A percentile compares a stretch with the other conserved stretches of the same genome.
Evolutionary conservation across 73 alveolate genomes (phyloP).

Genomic region (Paramecium tetraurelia): DNA sequence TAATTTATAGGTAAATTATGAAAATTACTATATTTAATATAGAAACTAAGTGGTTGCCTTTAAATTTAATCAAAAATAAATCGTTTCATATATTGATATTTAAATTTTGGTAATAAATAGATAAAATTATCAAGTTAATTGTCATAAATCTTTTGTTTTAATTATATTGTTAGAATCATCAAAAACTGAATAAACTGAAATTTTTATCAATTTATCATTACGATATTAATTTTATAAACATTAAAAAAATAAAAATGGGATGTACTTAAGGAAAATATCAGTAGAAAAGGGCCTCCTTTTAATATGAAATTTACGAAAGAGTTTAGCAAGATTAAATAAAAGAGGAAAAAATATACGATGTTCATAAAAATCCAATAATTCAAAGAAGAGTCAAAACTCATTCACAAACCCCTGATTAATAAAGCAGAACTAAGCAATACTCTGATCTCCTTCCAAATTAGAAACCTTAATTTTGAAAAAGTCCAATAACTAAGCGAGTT

Average conservation of each 20-base stretch:
- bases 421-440: background rate
- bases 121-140: background rate
- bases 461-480: background rate
- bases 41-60: background rate
- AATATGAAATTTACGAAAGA: background rate
- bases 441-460: background rate
- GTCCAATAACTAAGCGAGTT: background rate
- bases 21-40: too few species aligned
- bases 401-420: background rate
- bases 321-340: background rate
- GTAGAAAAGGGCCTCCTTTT: background rate
- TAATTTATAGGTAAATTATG: too few species aligned
- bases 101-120: background rate
- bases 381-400: background rate
- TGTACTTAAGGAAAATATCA: background rate
- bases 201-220: background rate
- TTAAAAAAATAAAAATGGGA: background rate
- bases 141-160: background rate
- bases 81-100: background rate
- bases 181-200: background rate
- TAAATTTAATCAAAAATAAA: too few species aligned
- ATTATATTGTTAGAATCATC: background rate
- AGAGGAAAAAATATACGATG: background rate
- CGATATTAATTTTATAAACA: background rate
- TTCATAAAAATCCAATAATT: background rate